Evolutionary conservation across 2,329 filamentous ascomycete species (phyloP).

Genomic region (Claviceps spartinae): DNA sequence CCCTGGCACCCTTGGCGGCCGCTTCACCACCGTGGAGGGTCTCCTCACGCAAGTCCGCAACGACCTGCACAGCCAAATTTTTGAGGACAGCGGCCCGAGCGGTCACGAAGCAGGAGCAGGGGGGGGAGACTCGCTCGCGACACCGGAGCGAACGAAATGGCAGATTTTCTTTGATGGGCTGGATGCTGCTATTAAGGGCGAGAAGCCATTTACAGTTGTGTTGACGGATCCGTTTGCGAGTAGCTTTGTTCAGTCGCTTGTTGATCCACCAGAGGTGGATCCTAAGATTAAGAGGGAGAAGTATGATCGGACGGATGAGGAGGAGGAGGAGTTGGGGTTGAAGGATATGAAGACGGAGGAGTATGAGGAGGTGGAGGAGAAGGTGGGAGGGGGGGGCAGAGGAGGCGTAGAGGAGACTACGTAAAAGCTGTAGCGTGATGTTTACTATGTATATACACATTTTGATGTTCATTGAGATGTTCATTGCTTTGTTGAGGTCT

Average conservation of each 20-base stretch:
- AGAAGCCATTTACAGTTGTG: conserved; percentile 68
- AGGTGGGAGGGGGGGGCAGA: conserved; percentile 53
- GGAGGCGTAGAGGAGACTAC: conserved; percentile 24
- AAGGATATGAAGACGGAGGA: conserved; percentile 86
- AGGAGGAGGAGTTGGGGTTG: conserved; percentile 85
- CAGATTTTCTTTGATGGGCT: conserved; percentile 66
- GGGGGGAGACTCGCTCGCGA: conserved; percentile 71
- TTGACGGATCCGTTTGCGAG: conserved; percentile 81
- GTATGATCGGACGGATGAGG: conserved; percentile 78
- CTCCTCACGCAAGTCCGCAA: conserved; percentile 84
- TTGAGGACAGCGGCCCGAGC: conserved; percentile 49
- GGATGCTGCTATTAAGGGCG: conserved; percentile 64
- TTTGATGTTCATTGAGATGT: not conserved
- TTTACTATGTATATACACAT: not conserved
- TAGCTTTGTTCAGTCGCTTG: conserved; percentile 86
- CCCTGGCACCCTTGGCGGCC: conserved; percentile 84
- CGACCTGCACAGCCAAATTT: conserved; percentile 79
- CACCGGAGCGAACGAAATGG: conserved; percentile 59
- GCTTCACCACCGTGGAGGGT: conserved; percentile 94
- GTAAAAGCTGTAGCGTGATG: not conserved
- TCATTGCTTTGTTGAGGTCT: too few relatives aligned
- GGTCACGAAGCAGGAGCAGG: conserved; percentile 23
- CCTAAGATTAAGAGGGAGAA: conserved; percentile 69
- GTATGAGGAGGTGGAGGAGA: conserved; percentile 43
- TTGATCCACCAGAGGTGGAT: conserved; percentile 56